Evolutionary conservation across 352 stramenopile genomes (phyloP), one percentile per base, ranked within the genome.

Genomic region (Thalassiosira pacifica): DNA sequence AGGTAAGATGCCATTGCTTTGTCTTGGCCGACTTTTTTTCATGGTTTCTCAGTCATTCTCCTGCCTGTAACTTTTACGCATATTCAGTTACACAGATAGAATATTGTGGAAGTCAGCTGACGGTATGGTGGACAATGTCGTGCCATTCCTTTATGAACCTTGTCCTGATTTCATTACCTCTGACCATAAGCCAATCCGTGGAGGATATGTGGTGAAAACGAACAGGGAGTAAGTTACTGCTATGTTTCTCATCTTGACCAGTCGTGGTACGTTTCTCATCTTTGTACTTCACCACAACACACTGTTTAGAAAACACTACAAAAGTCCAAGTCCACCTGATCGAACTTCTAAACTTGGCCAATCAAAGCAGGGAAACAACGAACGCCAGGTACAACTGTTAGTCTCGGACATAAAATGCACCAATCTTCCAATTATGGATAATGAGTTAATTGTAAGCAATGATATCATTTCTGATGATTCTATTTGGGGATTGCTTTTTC

Each of bases 111-210:
- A 93, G 72, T 90, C 88, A 34, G 76, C 79, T 27, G 73, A 92
- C 72, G 82, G 76, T 24, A 76, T 94, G 60, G 61, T 77, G 13
- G 55, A 77, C 19, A 84, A 86, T 67, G 68, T 94, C 4, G 75
- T 71, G 22, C 88, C 88, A 64, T 75, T 93, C 27, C 64, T 89
- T 18, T 94, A 93, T 34, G 90, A 94, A 79, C 83, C 88, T 9
- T 86, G 84, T 75, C 57, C 77, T 24, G 79, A 88, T 60, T 94
- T 92, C 67, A 86, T 86, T 16, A 92, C 90, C 11, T 92, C 83
- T 1, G 90, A 94, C 87, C 90, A 94, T 71, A 94, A 94, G 76
- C 90, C 90, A 24, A 88, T 94, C 27, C 79, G 90, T 60, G 90
- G 81, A 22, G 90, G 72, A 16, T 94, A 89, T 76, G 59, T 66